These are phyloP conservation scores for Furculomyces boomerangus DNA, from an alignment of 371 early-diverging fungal species.

Conservation along the genomic window DNA sequence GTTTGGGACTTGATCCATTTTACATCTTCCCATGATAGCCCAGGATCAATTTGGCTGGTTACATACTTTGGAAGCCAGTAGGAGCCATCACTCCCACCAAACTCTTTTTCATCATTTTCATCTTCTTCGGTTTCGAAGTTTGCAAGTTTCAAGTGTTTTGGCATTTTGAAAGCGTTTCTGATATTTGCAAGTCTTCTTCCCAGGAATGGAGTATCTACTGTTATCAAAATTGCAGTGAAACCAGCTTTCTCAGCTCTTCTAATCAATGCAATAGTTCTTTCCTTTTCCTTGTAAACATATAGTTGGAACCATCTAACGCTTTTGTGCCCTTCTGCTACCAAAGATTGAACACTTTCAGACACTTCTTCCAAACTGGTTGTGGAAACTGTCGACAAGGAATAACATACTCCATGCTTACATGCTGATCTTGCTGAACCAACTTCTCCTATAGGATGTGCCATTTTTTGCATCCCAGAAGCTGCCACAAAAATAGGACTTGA, in stretches of 20 bases:
- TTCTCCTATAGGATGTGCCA: constrained; percentile 41
- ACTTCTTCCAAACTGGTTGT: constrained; percentile 44
- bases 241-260: constrained; percentile 63
- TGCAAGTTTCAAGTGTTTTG: constrained; percentile 31
- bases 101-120: neutral
- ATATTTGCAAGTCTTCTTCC: constrained; percentile 82
- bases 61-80: constrained; percentile 15
- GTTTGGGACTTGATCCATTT: constrained; percentile 68
- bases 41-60: constrained; percentile 18
- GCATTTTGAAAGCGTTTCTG: constrained; percentile 51
- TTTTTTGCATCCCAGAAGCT: constrained; percentile 35
- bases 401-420: constrained; percentile 19
- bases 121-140: constrained; percentile 23
- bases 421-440: constrained; percentile 24
- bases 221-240: constrained; percentile 66
- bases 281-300: constrained; percentile 76
- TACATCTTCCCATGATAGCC: constrained; percentile 62
- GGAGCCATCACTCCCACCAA: constrained; percentile 3
- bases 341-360: constrained; percentile 9
- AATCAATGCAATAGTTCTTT: constrained; percentile 45
- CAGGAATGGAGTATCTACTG: constrained; percentile 81
- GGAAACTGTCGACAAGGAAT: constrained; percentile 23
- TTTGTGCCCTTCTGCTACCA: neutral
- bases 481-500: constrained; percentile 27
- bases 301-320: constrained; percentile 58